Evolutionary conservation across 208 protist species (phyloP), one percentile per base, ranked within the genome.

Genomic region (Spongospora subterranea): DNA sequence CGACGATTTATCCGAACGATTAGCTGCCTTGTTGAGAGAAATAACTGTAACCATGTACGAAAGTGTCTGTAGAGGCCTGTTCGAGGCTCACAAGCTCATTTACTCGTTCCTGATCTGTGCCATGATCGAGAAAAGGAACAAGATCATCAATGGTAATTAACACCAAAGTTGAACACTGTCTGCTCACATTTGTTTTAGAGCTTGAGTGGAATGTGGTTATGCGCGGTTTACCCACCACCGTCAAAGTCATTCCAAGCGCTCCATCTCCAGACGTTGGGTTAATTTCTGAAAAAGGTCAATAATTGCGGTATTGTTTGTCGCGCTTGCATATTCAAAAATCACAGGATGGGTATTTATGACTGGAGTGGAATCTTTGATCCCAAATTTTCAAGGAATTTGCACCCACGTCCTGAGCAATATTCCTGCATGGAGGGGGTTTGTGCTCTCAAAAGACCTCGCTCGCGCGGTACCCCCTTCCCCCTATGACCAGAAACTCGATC

Each of bases 81-180:
- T 99, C 94, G 98, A 98, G 93, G 97, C 96, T 93, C 97, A 99
- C 94, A 99, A 99, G 95, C 94, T 97, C n/a, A 95, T 97, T 77
- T 98, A 98, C 90, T 97, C 97, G n/a, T 97, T 97, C 65, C 93
- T 98, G 76, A 96, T 98, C 45, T 96, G 95, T 90, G 92, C 95
- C n/a, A 93, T 96, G 45, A 96, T 98, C 76, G 93, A 94, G 38
- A 95, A 96, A 39, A 54, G 93, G 29, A 39, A 38, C 13, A 46
- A 91, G 64, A 40, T 90, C 17, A 94, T 96, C 35, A 82, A 82
- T 40, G 71, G 71, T 82, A 60, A 60, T 82, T 6, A 82, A 6
- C n/a, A 20, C 35, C 13, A 20, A 20, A 6, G n/a, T n/a, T n/a
- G 35, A 20, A 39, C n/a, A 20, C n/a, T 82, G n/a, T 82, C 71